phyloP scores from a whole-genome alignment of 441 rosid species.

The Gossypium schwendimanii region DNA sequence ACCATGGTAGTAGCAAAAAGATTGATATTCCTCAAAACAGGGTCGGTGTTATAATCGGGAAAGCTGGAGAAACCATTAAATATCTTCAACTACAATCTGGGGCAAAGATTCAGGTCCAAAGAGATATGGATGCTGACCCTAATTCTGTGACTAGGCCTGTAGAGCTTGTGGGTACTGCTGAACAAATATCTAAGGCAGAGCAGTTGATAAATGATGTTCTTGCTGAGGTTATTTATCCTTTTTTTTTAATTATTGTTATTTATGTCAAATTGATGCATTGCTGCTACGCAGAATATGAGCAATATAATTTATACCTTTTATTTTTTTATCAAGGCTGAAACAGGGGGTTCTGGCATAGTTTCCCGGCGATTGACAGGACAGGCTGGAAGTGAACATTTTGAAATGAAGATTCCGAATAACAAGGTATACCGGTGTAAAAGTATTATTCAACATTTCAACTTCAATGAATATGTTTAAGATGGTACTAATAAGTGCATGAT shows the following conservation, averaged over 20 bases:
- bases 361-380: constrained; percentile 71
- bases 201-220: constrained; percentile 85
- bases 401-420: constrained; percentile 70
- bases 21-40: constrained; percentile 85
- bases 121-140: constrained; percentile 90
- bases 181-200: constrained; percentile 82
- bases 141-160: constrained; percentile 57
- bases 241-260: background rate
- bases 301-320: background rate
- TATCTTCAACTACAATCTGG: constrained; percentile 88
- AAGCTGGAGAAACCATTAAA: constrained; percentile 93
- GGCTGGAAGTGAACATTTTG: constrained; percentile 72
- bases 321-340: constrained; percentile 54
- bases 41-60: constrained; percentile 97
- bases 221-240: constrained; percentile 45
- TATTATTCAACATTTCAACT: background rate
- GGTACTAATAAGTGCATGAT: constrained; percentile 22
- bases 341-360: constrained; percentile 76
- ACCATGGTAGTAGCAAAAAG: constrained; percentile 65
- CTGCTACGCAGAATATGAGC: background rate
- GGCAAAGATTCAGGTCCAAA: constrained; percentile 92
- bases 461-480: constrained; percentile 3
- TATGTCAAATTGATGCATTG: background rate
- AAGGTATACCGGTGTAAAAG: constrained; percentile 42
- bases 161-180: constrained; percentile 77